These are phyloP conservation scores for Tetradesmus lagerheimii DNA, from an alignment of 139 green algal genomes.

Conservation along the genomic window DNA sequence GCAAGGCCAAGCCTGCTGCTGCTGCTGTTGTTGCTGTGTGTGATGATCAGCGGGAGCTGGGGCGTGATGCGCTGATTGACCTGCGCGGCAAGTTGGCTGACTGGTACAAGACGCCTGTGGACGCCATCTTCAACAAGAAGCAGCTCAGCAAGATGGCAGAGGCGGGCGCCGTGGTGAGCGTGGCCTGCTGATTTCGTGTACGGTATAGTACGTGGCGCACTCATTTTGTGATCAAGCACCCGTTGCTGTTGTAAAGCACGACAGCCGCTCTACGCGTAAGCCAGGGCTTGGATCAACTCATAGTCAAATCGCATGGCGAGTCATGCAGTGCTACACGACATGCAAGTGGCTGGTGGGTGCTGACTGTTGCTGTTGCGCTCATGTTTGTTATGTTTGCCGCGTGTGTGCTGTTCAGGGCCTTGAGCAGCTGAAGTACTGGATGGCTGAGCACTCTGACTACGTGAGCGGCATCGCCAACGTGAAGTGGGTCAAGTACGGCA, in stretches of 20 bases:
- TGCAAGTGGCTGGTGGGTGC: background rate
- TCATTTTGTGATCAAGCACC: too few relatives aligned
- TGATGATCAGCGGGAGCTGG: background rate
- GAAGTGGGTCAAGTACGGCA: constrained; percentile 32
- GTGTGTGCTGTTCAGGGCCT: background rate
- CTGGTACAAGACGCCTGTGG: background rate
- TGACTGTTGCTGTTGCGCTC: background rate
- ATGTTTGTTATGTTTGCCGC: background rate
- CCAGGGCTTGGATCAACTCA: too few relatives aligned
- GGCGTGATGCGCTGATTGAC: constrained; percentile 1
- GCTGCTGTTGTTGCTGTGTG: background rate
- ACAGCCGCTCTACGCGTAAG: too few relatives aligned
- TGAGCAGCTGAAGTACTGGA: background rate
- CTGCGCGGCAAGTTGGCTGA: constrained; percentile 6
- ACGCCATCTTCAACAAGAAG: background rate
- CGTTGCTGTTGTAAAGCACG: too few relatives aligned
- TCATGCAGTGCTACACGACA: too few relatives aligned
- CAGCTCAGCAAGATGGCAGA: constrained; percentile 22
- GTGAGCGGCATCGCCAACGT: constrained; percentile 21
- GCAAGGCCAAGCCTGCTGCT: background rate
- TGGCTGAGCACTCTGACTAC: background rate
- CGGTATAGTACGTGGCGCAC: too few relatives aligned
- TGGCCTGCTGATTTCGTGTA: background rate
- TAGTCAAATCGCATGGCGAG: too few relatives aligned
- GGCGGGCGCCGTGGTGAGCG: constrained; percentile 12